Conservation (phyloP, 495 filamentous ascomycete species). For the Delitschia confertaspora region DNA sequence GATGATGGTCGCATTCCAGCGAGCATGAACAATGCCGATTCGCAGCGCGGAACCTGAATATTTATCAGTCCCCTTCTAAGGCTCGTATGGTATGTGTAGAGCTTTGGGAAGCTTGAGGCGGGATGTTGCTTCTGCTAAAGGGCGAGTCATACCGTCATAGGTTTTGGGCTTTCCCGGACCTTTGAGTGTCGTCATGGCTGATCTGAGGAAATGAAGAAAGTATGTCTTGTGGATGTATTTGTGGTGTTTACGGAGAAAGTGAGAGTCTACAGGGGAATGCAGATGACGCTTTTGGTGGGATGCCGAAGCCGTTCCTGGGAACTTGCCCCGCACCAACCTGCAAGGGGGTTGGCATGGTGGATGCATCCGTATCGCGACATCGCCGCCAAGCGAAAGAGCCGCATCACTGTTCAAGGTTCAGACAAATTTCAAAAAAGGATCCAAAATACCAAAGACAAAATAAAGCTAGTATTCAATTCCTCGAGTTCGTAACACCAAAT, state of each 20-base stretch:
- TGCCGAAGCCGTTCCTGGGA: background rate
- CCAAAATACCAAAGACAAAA: too few relatives aligned
- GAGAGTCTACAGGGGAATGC: background rate
- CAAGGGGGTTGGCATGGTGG: background rate
- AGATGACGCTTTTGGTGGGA: background rate
- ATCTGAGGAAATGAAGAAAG: background rate
- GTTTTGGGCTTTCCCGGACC: slow-evolving; percentile 22
- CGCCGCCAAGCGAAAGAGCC: too few relatives aligned
- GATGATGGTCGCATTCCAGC: slow-evolving; percentile 82
- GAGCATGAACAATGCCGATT: slow-evolving; percentile 88
- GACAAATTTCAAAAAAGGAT: too few relatives aligned
- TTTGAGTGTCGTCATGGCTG: slow-evolving; percentile 23
- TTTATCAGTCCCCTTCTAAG: slow-evolving; percentile 6
- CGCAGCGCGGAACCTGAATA: slow-evolving; percentile 65
- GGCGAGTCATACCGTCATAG: slow-evolving; percentile 24
- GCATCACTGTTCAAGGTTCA: too few relatives aligned
- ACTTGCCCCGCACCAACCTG: background rate
- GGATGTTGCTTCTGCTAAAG: background rate
- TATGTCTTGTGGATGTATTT: background rate
- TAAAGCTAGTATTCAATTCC: background rate
- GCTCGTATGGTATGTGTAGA: background rate
- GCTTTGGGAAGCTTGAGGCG: slow-evolving; percentile 2
- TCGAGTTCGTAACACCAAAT: slow-evolving; percentile 7
- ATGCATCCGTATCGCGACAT: background rate
- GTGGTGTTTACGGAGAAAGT: background rate